Base-by-base conservation (phyloP, 2,329 filamentous ascomycete species). In the Talaromyces marneffei region DNA sequence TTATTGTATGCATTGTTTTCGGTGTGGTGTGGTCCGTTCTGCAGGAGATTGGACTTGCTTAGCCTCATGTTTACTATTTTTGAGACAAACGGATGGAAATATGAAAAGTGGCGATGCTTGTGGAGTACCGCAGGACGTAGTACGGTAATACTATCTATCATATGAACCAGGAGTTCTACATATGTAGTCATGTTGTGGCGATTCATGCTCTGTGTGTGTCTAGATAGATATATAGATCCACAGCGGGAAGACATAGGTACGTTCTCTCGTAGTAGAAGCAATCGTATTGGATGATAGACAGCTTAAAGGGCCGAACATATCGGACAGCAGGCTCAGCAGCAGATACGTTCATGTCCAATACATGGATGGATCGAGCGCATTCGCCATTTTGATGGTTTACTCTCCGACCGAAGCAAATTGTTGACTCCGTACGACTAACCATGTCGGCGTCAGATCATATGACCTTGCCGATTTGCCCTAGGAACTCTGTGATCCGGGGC, bases 11-110 rank as follows among this genome's bases (percentile, higher is more conserved):
- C 23, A 46, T 57, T 39, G 33, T 3, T 33, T 33, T 40, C 52
- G 52, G 52, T 29, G 52, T 40, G 52, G 52, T 39, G 52, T 40
- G 25, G 25, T 55, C 52, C 52, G 52, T 37, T 54, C 18, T 55
- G 52, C 48, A 23, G 48, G 7, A 42, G n/a, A 37, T 14, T 16
- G 14, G 35, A 5, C 14, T 10, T 27, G 20, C 33, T n/a, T 52
- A 33, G 48, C 48, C 48, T 52, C 48, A 35, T 52, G 18, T 20
- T 7, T 14, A 1, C n/a, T 33, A 20, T 20, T 52, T n/a, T 20
- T 20, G 48, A 52, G 48, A 1, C 12, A n/a, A 18, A 31, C 5
- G 3, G 18, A 8, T 4, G 33, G 4, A 18, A 10, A 31, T 18
- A 2, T 18, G 25, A 25, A 52, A 52, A 35, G 29, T 52, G 48